Conservation (phyloP, 768 basidiomycete genomes). For the Mycena rebaudengoi region DNA sequence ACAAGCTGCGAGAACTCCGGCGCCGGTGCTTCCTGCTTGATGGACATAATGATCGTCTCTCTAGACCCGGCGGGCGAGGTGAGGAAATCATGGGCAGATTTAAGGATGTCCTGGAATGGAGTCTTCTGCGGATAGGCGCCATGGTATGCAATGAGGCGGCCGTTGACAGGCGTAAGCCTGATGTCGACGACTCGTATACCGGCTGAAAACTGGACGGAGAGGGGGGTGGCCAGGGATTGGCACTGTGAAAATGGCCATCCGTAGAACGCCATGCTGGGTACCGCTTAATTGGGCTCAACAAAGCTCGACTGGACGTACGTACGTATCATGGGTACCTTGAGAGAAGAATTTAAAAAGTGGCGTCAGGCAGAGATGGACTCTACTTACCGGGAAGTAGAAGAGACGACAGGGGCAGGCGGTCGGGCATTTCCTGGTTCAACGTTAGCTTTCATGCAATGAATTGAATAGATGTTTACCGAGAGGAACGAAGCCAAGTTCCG, state of each 20-base stretch:
- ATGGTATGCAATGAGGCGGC: conserved; percentile 80
- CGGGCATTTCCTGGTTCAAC: conserved; percentile 60
- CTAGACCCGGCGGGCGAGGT: conserved; percentile 58
- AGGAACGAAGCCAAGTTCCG: conserved; percentile 66
- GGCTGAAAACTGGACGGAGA: conserved; percentile 72
- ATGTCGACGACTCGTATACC: conserved; percentile 88
- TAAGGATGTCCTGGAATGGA: conserved; percentile 72
- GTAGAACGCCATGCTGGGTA: conserved; percentile 78
- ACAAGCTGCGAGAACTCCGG: conserved; percentile 71
- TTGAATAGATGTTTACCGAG: conserved; percentile 31
- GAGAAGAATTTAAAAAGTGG: conserved; percentile 7
- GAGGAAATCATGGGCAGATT: conserved; percentile 70
- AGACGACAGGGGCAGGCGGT: conserved; percentile 72
- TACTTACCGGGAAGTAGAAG: conserved; percentile 79
- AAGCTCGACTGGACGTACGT: conserved; percentile 32
- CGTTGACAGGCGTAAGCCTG: conserved; percentile 73
- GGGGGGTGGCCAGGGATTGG: conserved; percentile 69
- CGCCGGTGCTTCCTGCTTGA: conserved; percentile 86
- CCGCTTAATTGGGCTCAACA: not conserved
- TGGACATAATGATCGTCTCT: conserved; percentile 86
- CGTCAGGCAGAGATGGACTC: conserved; percentile 19
- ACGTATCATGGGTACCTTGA: conserved; percentile 77
- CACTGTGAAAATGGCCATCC: conserved; percentile 91
- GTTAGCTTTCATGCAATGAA: not conserved
- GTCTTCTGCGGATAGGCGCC: conserved; percentile 76